A percentile compares a stretch with the other conserved stretches of the same genome.
Evolutionary conservation across 2,329 filamentous ascomycete species (phyloP).

Genomic region (Neospermospora avenae): DNA sequence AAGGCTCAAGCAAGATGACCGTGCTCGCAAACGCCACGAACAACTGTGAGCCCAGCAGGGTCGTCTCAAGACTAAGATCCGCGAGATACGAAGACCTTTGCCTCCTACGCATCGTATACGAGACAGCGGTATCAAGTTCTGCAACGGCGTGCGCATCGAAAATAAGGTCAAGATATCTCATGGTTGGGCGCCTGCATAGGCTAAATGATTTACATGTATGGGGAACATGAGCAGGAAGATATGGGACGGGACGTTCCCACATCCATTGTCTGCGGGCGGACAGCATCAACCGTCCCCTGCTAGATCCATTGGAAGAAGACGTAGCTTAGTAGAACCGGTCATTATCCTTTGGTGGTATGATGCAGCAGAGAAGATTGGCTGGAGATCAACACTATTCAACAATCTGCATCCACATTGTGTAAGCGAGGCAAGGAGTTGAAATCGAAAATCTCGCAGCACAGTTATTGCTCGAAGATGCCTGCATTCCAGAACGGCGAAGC

Average conservation of each 20-base stretch:
- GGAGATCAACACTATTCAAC: neutral
- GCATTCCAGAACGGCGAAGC: neutral
- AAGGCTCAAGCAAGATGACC: neutral
- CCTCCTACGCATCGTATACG: constrained; percentile 2
- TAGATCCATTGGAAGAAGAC: neutral
- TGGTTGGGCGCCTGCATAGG: constrained; percentile 3
- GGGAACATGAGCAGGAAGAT: constrained; percentile 5
- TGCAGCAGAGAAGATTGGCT: neutral
- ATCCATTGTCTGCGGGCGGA: neutral
- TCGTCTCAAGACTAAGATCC: neutral
- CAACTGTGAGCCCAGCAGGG: neutral
- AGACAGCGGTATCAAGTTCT: constrained; percentile 3
- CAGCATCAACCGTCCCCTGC: neutral
- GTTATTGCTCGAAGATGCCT: neutral
- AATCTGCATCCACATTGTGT: neutral
- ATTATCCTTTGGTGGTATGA: neutral
- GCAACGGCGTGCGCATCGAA: constrained; percentile 8
- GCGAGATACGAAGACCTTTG: constrained; percentile 5
- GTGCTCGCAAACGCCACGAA: constrained; percentile 1
- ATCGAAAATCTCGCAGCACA: too few relatives aligned
- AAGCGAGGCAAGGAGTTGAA: neutral
- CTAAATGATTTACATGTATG: constrained; percentile 7
- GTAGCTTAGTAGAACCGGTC: neutral
- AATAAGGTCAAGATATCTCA: constrained; percentile 5
- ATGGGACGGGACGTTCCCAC: neutral